A percentile compares a stretch with the other conserved stretches of the same genome.
These are phyloP conservation scores for Aureobasidium sp. DNA, from an alignment of 2,329 filamentous ascomycete genomes.

Conservation along the genomic window DNA sequence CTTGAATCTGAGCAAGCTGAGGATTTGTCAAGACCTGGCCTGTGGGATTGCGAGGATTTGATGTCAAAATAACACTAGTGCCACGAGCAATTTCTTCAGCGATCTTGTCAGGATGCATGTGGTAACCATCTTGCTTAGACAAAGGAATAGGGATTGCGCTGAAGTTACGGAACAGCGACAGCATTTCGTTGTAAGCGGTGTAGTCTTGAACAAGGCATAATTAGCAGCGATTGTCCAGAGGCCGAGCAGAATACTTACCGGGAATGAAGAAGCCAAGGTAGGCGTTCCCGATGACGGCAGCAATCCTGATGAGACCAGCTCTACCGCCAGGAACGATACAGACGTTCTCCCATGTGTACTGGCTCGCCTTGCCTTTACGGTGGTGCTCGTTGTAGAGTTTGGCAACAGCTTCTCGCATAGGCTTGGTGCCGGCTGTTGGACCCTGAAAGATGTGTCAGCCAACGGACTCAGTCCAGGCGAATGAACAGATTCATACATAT, in stretches of 20 bases:
- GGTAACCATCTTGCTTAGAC: slow-evolving; percentile 77
- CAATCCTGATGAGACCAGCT: slow-evolving; percentile 88
- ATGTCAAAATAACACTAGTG: slow-evolving; percentile 74
- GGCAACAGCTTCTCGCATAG: slow-evolving; percentile 80
- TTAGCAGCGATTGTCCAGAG: too few relatives aligned
- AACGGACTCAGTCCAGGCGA: too few relatives aligned
- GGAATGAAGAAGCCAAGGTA: slow-evolving; percentile 67
- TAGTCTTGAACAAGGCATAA: slow-evolving; percentile 48
- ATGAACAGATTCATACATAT: slow-evolving; percentile 46
- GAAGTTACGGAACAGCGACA: slow-evolving; percentile 91
- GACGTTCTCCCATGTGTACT: slow-evolving; percentile 97
- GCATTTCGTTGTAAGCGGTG: slow-evolving; percentile 96
- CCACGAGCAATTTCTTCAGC: slow-evolving; percentile 51
- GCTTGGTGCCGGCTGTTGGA: slow-evolving; percentile 89
- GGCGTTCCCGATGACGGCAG: slow-evolving; percentile 84
- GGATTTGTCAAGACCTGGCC: slow-evolving; percentile 80
- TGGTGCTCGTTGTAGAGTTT: slow-evolving; percentile 91
- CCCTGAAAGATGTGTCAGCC: slow-evolving; percentile 30
- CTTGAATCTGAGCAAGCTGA: slow-evolving; percentile 82
- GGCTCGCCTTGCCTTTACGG: slow-evolving; percentile 73
- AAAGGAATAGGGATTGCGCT: slow-evolving; percentile 81
- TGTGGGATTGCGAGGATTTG: slow-evolving; percentile 91
- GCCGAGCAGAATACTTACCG: background rate
- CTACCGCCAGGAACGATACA: slow-evolving; percentile 91
- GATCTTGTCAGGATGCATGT: slow-evolving; percentile 89